Base-by-base conservation (phyloP, 2,329 filamentous ascomycete species). In the Cytospora piceicola region DNA sequence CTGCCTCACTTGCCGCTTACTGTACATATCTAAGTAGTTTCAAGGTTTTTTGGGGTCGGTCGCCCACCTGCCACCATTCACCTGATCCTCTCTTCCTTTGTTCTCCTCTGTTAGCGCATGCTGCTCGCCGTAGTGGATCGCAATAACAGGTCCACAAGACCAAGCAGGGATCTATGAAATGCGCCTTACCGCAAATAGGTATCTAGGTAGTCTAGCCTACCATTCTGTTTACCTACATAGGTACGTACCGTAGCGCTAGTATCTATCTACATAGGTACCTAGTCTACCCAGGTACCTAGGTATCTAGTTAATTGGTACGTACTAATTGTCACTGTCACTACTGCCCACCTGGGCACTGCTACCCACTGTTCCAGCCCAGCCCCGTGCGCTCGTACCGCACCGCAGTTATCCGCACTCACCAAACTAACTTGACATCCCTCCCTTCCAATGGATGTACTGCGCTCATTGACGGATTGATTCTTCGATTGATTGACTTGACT, bases 1-100 rank as follows among this genome's bases (percentile, higher is more conserved):
- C 46, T 61, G 58, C 54, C 39, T 65, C 62, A 61, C 58, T 55
- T 67, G 53, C 46, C 58, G 49, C 65, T 61, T 42, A 58, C 20
- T 30, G 14, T 11, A 9, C 42, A n/a, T 4, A 20, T n/a, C 17
- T n/a, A 46, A 46, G 20, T 22, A 46, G 42, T n/a, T 46, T 27
- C 54, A 46, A 54, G 36, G 39, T 62, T 46, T 62, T 46, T 39
- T 39, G 36, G 36, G 15, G 36, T 39, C 36, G 17, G 46, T 34
- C 42, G 36, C 22, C 24, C 55, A 27, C n/a, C n/a, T n/a, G n/a
- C n/a, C n/a, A n/a, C 30, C 39, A 34, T 24, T n/a, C 49, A 57
- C 32, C 32, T 36, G 54, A 32, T 58, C 61, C 61, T 58, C 46
- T 58, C 30, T 58, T 63, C 34, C 24, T 56, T 56, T 56, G 54